phyloP scores from a whole-genome alignment of 495 filamentous ascomycete genomes.

The Penicillium taxi region DNA sequence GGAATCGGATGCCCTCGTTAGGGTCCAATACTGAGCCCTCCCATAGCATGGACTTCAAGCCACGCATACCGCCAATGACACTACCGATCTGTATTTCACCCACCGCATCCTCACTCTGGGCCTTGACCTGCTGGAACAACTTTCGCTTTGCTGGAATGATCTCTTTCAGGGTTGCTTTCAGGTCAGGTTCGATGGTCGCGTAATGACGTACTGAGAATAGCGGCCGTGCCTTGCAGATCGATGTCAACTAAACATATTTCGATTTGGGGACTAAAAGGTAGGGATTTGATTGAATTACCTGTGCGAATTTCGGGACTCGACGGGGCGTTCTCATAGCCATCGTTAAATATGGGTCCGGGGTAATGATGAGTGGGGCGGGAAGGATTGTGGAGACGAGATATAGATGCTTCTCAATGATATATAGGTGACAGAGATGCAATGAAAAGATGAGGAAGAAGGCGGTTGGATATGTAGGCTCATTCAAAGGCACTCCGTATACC shows the following conservation, averaged over 20 bases:
- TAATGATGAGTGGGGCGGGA: constrained; percentile 16
- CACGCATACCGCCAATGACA: constrained; percentile 93
- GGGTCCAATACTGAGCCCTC: constrained; percentile 96
- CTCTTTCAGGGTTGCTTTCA: constrained; percentile 75
- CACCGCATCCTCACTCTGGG: constrained; percentile 69
- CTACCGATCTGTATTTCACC: constrained; percentile 94
- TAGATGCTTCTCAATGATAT: not conserved
- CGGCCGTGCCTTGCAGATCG: constrained; percentile 20
- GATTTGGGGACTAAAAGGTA: not conserved
- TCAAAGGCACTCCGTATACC: not conserved
- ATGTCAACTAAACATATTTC: not conserved
- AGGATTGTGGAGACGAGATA: constrained; percentile 11
- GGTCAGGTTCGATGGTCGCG: constrained; percentile 69
- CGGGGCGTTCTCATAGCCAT: constrained; percentile 35
- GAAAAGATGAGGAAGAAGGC: not conserved
- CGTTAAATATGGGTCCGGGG: constrained; percentile 16
- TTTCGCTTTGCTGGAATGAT: constrained; percentile 88
- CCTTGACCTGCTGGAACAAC: constrained; percentile 83
- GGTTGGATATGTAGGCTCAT: not conserved
- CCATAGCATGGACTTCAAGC: constrained; percentile 96
- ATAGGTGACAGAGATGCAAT: not conserved
- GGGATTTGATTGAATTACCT: constrained; percentile 17
- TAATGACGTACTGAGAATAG: constrained; percentile 27
- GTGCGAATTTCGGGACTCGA: constrained; percentile 31
- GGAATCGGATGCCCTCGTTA: constrained; percentile 96